Evolutionary conservation across 305 asterid species (phyloP).

Genomic region (Coffea humblotiana): DNA sequence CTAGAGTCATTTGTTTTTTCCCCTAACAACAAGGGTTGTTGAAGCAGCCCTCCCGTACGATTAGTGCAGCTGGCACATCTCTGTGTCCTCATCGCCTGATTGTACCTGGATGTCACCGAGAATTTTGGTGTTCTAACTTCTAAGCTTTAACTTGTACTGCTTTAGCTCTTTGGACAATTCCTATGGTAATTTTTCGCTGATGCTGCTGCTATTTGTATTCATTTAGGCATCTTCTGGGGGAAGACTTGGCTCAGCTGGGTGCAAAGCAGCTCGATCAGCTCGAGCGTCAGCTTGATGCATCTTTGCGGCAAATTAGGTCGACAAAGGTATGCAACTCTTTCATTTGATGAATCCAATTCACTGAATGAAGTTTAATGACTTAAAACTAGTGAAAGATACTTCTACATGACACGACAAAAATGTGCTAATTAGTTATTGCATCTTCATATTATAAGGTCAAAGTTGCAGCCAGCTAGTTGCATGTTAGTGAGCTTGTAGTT

Average conservation of each 20-base stretch:
- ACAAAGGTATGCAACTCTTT: conserved; percentile 35
- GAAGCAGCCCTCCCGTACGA: too few species aligned
- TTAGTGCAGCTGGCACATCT: not conserved
- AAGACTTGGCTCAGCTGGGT: conserved; percentile 51
- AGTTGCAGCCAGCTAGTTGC: too few species aligned
- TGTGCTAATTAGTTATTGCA: not conserved
- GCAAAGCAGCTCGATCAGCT: conserved; percentile 55
- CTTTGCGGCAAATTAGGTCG: conserved; percentile 51
- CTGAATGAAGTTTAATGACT: not conserved
- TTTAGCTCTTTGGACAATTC: not conserved
- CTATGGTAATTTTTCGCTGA: not conserved
- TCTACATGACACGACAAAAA: too few species aligned
- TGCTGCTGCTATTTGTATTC: not conserved
- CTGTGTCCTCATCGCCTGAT: not conserved
- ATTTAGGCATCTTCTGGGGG: conserved; percentile 63
- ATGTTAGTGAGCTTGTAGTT: too few species aligned
- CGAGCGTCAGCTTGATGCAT: conserved; percentile 50
- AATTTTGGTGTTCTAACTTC: not conserved
- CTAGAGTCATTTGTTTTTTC: not conserved
- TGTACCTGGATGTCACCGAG: too few species aligned
- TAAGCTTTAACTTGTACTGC: not conserved
- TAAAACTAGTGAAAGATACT: too few species aligned
- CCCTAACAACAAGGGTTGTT: not conserved
- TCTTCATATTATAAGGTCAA: too few species aligned
- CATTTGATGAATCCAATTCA: not conserved